Percentiles rank a stretch among this genome's conserved stretches.
Conservation (phyloP, 768 basidiomycete genomes). For the Lentinula sp. region DNA sequence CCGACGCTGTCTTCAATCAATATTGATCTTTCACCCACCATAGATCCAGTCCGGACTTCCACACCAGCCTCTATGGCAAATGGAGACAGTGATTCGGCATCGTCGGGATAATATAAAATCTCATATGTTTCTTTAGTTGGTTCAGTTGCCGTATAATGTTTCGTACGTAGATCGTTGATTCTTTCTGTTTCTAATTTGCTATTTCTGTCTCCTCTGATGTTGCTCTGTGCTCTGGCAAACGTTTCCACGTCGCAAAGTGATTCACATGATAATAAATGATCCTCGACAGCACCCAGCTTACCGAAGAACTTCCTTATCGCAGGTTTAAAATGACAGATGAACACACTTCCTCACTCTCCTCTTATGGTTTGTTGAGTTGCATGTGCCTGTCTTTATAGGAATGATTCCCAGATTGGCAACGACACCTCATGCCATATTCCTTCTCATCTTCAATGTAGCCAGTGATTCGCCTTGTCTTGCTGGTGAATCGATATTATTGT, state of each 20-base stretch:
- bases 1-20: constrained; percentile 9
- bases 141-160: background rate
- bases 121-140: background rate
- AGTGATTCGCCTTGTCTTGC: background rate
- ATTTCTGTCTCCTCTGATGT: background rate
- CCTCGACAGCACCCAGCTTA: background rate
- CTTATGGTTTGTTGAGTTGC: background rate
- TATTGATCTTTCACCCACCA: constrained; percentile 10
- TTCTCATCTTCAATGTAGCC: background rate
- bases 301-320: background rate
- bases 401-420: background rate
- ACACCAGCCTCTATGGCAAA: constrained; percentile 31
- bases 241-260: background rate
- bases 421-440: background rate
- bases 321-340: background rate
- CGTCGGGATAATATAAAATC: constrained; percentile 31
- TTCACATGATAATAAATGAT: background rate
- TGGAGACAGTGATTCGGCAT: constrained; percentile 61
- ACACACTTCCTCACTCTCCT: background rate
- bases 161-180: constrained; percentile 4
- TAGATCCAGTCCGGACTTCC: constrained; percentile 65
- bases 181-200: background rate
- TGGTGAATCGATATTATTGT: background rate
- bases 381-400: background rate
- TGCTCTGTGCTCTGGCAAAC: background rate